Base-by-base conservation (phyloP, 2,329 filamentous ascomycete genomes). In the Arthrobotrys musiformis region DNA sequence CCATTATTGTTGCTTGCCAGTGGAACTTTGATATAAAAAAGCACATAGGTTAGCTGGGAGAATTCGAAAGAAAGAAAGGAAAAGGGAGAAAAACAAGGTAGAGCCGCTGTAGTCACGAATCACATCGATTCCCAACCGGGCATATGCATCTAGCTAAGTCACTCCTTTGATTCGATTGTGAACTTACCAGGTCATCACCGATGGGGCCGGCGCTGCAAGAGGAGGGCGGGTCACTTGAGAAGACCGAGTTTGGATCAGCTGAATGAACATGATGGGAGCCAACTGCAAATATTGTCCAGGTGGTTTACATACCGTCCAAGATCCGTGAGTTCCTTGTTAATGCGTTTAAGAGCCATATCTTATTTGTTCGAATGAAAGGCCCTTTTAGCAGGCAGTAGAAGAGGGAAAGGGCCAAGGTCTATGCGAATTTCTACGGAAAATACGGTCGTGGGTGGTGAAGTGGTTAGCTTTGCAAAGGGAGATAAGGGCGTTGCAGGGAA, bases 1-100 rank as follows among this genome's bases (percentile, higher is more conserved):
- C 95, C 95, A 99, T 99, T 85, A 99, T 99, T 64, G 95, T 99
- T 83, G 95, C 95, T 91, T 99, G 95, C 95, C 95, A 99, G 90
- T 98, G 95, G 84, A 99, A 99, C 94, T n/a, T n/a, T n/a, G n/a
- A n/a, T n/a, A n/a, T 99, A 82, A 82, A 82, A 82, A 56, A 79
- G 66, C 61, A 33, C 22, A 66, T 81, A 81, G 81, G 82, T 83
- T 80, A 83, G 83, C 82, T 58, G 17, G 19, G 56, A 37, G 58
- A 46, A 33, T 24, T 50, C 30, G n/a, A 33, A 8, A 44, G 22
- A 19, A 15, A 35, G 26, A 40, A n/a, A 24, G 17, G 22, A 60
- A n/a, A n/a, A n/a, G n/a, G n/a, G n/a, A n/a, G n/a, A n/a, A n/a
- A n/a, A n/a, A n/a, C n/a, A n/a, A n/a, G n/a, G n/a, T n/a, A n/a